These are phyloP conservation scores for Pelargonium australe DNA, from an alignment of 441 rosid species.

Conservation along the genomic window DNA sequence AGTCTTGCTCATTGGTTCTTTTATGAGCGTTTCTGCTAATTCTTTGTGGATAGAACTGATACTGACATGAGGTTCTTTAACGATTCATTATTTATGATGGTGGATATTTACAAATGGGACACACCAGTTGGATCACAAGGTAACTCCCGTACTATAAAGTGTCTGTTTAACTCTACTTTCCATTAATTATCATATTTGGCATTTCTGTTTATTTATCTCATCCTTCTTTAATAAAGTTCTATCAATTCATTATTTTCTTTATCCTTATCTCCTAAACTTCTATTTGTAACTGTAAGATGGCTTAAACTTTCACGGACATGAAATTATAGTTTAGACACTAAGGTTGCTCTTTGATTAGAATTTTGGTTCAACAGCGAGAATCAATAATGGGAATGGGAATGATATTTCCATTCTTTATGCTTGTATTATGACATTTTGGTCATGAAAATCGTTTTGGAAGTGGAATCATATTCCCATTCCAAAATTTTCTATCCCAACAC, in stretches of 20 bases:
- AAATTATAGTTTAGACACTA: no score
- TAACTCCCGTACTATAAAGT: conserved; percentile 13
- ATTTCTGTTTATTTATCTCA: not conserved
- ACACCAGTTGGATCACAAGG: conserved; percentile 33
- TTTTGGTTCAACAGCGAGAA: no score
- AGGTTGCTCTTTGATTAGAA: no score
- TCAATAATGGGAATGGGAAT: no score
- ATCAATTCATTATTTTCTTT: not conserved
- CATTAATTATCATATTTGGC: not conserved
- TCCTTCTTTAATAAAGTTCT: not conserved
- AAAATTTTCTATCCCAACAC: no score
- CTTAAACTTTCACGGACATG: no score
- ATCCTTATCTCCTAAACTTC: no score
- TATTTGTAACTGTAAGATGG: no score
- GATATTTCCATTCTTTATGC: no score
- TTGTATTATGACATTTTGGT: no score
- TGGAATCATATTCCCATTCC: no score
- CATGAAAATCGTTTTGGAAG: no score
- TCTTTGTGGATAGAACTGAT: conserved; percentile 12
- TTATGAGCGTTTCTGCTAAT: not conserved
- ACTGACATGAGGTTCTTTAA: conserved; percentile 17
- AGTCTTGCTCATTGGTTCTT: conserved; percentile 6
- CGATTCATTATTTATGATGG: conserved; percentile 13
- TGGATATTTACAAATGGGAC: conserved; percentile 20
- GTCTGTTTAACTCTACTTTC: not conserved